A percentile compares a stretch with the other conserved stretches of the same genome.
These are phyloP conservation scores for Suhomyces bribrorum DNA, from an alignment of 1,139 yeast species.

Conservation along the genomic window DNA sequence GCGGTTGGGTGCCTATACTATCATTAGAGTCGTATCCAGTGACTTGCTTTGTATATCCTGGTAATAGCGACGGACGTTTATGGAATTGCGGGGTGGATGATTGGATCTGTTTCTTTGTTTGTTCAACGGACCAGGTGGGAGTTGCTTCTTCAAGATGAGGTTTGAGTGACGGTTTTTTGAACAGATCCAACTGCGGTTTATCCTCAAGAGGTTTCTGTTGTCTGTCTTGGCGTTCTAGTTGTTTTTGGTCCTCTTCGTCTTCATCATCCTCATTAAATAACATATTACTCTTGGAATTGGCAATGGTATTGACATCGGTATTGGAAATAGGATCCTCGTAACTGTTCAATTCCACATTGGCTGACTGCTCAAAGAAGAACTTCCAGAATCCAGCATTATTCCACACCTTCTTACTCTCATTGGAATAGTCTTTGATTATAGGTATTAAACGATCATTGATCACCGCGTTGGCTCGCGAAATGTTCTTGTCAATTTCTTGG, in stretches of 20 bases:
- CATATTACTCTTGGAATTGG: constrained; percentile 16
- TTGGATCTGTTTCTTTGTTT: constrained; percentile 25
- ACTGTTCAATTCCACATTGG: constrained; percentile 63
- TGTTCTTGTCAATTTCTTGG: constrained; percentile 77
- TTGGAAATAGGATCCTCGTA: constrained; percentile 50
- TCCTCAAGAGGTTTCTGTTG: constrained; percentile 1
- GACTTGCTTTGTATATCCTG: constrained; percentile 12
- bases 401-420: constrained; percentile 58
- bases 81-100: constrained; percentile 40
- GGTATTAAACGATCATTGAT: constrained; percentile 66
- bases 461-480: constrained; percentile 62
- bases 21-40: constrained; percentile 26
- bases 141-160: constrained; percentile 34
- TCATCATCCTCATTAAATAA: constrained; percentile 19
- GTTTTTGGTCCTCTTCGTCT: constrained; percentile 10
- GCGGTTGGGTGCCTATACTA: constrained; percentile 26
- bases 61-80: constrained; percentile 19
- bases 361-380: constrained; percentile 71
- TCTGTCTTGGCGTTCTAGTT: constrained; percentile 3
- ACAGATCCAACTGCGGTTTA: constrained; percentile 7
- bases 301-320: constrained; percentile 21
- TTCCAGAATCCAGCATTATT: constrained; percentile 70
- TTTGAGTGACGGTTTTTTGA: constrained; percentile 26
- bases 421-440: constrained; percentile 57
- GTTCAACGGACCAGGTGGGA: constrained; percentile 43